Base-by-base conservation (phyloP, 139 green algal species). In the Auxenochlorella pyrenoidosa region DNA sequence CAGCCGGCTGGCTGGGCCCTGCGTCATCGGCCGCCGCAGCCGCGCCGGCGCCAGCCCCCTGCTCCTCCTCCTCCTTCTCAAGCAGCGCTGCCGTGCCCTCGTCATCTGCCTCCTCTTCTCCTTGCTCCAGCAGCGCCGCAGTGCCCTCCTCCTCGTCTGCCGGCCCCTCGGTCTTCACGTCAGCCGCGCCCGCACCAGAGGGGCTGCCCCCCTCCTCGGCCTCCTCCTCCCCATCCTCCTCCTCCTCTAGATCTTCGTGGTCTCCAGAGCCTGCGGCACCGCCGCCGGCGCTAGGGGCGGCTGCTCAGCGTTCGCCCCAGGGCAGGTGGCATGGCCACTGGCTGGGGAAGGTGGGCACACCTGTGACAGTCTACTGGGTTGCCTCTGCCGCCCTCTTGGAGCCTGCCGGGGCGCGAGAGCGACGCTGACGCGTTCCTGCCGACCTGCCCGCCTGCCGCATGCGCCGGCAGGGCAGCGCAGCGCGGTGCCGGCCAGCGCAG, bases 71-170 rank as follows among this genome's bases (percentile, higher is more conserved):
- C 43, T 32, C 30, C 30, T 59, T 32, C 28, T 84, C 60, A 0
- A 84, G 34, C 12, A 58, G 58, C 65, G 41, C 58, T 10, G 58
- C 79, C 38, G 79, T 59, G 58, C 79, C 79, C 79, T 84, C 36
- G 8, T 12, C 58, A 10, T 38, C 58, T 0, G 18, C 44, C 18
- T 84, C 22, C 36, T 2, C 78, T 10, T 63, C 78, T 8, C 5
- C 76, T 13, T 84, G 58, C 24, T 82, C 79, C 81, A 86, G 5
- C 59, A 89, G 59, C 4, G 78, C 86, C 0, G 80, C 80, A 24
- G 66, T 71, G 54, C 70, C 70, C 34, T 68, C 82, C 86, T 85
- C 44, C 24, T 82, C 75, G 13, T 43, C 75, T 19, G 43, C 75
- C 43, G 63, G 30, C 0, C 1, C 44, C 75, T 40, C 58, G 2